Evolutionary conservation across 2,329 filamentous ascomycete species (phyloP).

Genomic region (Zopfia rhizophila): DNA sequence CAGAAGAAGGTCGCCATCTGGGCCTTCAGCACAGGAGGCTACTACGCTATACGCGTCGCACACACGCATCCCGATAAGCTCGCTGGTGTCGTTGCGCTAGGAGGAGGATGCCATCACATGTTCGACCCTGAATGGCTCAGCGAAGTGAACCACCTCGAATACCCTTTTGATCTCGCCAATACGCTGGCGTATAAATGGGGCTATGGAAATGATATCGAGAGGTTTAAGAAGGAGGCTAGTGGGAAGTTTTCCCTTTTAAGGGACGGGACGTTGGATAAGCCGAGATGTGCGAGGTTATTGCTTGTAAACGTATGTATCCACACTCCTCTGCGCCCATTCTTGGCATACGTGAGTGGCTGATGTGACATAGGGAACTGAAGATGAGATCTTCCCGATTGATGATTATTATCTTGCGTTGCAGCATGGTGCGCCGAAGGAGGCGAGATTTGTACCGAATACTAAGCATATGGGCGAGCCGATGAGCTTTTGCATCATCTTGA

Average conservation of each 20-base stretch:
- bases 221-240: conserved; percentile 60
- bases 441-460: conserved; percentile 54
- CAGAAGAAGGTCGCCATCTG: conserved; percentile 61
- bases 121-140: conserved; percentile 65
- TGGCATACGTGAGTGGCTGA: too few relatives aligned
- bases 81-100: conserved; percentile 63
- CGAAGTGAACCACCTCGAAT: conserved; percentile 66
- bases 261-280: conserved; percentile 64
- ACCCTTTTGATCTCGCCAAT: conserved; percentile 67
- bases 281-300: conserved; percentile 60
- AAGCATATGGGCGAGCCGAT: conserved; percentile 65
- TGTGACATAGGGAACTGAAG: conserved; percentile 58
- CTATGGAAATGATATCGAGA: conserved; percentile 47
- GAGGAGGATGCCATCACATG: conserved; percentile 67
- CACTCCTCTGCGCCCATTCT: not conserved
- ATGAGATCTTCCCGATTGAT: conserved; percentile 72
- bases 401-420: conserved; percentile 66
- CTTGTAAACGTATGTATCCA: conserved; percentile 60
- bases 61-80: conserved; percentile 66
- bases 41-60: conserved; percentile 67
- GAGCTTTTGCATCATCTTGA: conserved; percentile 59
- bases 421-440: conserved; percentile 65
- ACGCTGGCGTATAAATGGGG: conserved; percentile 63
- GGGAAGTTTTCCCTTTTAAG: conserved; percentile 65
- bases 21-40: conserved; percentile 69